Evolutionary conservation across 176 grass and related monocot species (phyloP), one percentile per base, ranked within the genome.

Genomic region (Areca catechu): DNA sequence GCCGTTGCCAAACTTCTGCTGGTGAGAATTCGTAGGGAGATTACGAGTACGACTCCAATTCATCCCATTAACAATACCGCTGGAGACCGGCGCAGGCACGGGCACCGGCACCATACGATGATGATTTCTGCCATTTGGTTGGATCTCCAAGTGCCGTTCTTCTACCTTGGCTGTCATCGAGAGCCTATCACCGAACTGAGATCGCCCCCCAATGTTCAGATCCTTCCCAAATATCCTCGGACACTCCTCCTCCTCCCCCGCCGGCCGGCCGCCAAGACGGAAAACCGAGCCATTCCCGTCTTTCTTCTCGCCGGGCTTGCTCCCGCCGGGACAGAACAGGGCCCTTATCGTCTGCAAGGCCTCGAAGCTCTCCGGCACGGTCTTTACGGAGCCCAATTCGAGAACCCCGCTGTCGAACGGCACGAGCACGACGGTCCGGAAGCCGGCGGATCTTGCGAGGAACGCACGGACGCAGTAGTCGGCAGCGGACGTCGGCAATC

Each of bases 211-310:
- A 9, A 43, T 16, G 51, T 37, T 55, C 25, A 54, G 3, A 23
- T 67, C 27, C 51, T 67, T 67, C 50, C 65, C 65, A 22, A 67
- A 67, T 10, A 67, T 67, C 27, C 54, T 67, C 10, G 65, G 65
- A 22, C 20, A 43, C 22, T 56, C 65, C 25, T 6, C 27, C 27
- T 29, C 18, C 51, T 4, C 20, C 51, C 5, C 51, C 64, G 50
- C 50, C 16, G 22, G 2, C 64, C 14, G 16, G 34, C 34, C 50
- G 0, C n/a, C 50, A 15, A 22, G 30, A 18, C 18, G 65, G 23
- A 12, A 22, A 20, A 16, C 4, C n/a, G 25, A 37, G 30, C 29
- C 28, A 51, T 37, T 54, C 24, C 43, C 50, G n/a, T 56, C 65
- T 54, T 27, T 67, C 51, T 22, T 55, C 19, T 55, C 65, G n/a